Evolutionary conservation across 345 rosid genomes (phyloP).

Genomic region (Raphanus raphanistrum): DNA sequence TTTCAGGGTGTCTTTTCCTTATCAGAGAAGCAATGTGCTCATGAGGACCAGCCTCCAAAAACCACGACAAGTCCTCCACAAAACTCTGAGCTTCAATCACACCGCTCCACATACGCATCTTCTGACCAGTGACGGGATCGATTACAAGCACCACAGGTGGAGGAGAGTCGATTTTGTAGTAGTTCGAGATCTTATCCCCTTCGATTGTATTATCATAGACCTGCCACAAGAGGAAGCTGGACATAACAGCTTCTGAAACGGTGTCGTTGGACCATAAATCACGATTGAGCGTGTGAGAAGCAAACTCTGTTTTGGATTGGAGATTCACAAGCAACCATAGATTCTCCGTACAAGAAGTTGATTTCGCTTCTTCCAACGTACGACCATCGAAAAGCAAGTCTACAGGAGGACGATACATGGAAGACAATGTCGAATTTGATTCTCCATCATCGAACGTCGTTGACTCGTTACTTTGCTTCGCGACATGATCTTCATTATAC

Average conservation of each 20-base stretch:
- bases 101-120: slow-evolving; percentile 79
- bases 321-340: slow-evolving; percentile 82
- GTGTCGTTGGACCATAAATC: slow-evolving; percentile 91
- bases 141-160: slow-evolving; percentile 75
- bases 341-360: slow-evolving; percentile 54
- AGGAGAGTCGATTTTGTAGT: slow-evolving; percentile 59
- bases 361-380: slow-evolving; percentile 79
- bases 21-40: slow-evolving; percentile 45
- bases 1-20: background rate
- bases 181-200: slow-evolving; percentile 75
- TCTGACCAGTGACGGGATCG: slow-evolving; percentile 90
- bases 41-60: slow-evolving; percentile 76
- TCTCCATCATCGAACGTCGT: background rate
- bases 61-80: slow-evolving; percentile 73
- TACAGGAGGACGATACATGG: slow-evolving; percentile 73
- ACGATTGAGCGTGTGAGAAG: slow-evolving; percentile 78
- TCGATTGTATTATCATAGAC: slow-evolving; percentile 44
- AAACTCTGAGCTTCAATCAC: slow-evolving; percentile 79
- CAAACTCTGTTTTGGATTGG: slow-evolving; percentile 72
- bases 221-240: slow-evolving; percentile 81
- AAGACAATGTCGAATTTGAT: slow-evolving; percentile 37
- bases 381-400: slow-evolving; percentile 58
- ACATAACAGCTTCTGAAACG: slow-evolving; percentile 61
- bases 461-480: background rate
- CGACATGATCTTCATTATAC: background rate